Percentiles rank a stretch among this genome's conserved stretches.
These are phyloP conservation scores for Yamadazyma buinensis DNA, from an alignment of 1,139 yeast genomes.

Conservation along the genomic window DNA sequence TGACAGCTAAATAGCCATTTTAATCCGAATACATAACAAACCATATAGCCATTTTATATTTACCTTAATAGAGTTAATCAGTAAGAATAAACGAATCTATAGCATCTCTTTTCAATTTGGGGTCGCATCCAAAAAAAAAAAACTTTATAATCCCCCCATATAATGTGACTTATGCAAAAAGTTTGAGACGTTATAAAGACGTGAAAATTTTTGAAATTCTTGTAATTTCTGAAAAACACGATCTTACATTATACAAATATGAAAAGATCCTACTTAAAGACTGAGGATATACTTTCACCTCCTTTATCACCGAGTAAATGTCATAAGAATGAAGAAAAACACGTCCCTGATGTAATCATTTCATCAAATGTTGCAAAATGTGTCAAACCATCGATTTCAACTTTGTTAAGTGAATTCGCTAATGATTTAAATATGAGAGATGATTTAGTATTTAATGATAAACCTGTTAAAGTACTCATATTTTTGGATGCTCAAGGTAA, in stretches of 20 bases:
- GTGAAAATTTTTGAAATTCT: too few species aligned
- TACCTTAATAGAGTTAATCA: too few species aligned
- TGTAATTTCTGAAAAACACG: too few species aligned
- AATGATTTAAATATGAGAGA: conserved; percentile 5
- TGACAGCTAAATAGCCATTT: conserved; percentile 15
- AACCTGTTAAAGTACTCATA: conserved; percentile 15
- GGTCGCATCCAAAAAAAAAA: too few species aligned
- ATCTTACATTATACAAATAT: too few species aligned
- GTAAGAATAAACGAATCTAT: too few species aligned
- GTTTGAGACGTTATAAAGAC: too few species aligned
- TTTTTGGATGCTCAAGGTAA: conserved; percentile 30
- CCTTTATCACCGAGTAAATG: conserved; percentile 10
- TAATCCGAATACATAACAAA: background rate
- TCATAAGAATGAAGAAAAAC: conserved; percentile 3
- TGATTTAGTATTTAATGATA: conserved; percentile 6
- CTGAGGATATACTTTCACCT: conserved; percentile 7
- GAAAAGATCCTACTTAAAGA: too few species aligned
- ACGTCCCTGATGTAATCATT: conserved; percentile 4
- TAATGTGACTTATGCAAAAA: too few species aligned
- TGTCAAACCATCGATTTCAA: conserved; percentile 2
- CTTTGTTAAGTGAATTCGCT: conserved; percentile 4
- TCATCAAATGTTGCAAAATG: conserved; percentile 4
- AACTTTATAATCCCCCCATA: too few species aligned
- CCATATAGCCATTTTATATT: background rate
- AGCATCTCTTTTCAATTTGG: too few species aligned